Evolutionary conservation across 352 stramenopile species (phyloP).

Genomic region (Aphanomyces stellatus): DNA sequence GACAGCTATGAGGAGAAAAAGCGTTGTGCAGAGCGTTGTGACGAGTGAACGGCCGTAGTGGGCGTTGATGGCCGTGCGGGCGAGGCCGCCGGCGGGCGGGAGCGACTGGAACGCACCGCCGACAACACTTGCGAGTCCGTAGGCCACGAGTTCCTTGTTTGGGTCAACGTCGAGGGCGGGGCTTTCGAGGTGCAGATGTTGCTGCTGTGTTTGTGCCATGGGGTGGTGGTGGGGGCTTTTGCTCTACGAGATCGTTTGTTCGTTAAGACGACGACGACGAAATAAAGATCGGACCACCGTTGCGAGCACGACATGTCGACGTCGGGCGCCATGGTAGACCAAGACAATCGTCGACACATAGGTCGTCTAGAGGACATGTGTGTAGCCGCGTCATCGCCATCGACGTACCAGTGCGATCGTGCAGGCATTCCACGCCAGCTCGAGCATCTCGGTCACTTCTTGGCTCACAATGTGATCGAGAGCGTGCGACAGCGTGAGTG

Average conservation of each 20-base stretch:
- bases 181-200: too few relatives aligned
- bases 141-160: constrained; percentile 8
- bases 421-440: not conserved
- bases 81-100: not conserved
- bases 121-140: constrained; percentile 2
- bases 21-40: not conserved
- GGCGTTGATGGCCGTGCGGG: not conserved
- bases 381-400: not conserved
- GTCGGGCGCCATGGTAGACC: not conserved
- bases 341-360: constrained; percentile 4
- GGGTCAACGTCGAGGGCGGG: not conserved
- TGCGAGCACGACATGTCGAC: not conserved
- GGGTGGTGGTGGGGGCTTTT: too few relatives aligned
- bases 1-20: not conserved
- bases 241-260: not conserved
- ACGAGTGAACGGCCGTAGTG: not conserved
- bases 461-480: not conserved
- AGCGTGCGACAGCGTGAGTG: not conserved
- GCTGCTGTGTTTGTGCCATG: too few relatives aligned
- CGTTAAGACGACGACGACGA: not conserved
- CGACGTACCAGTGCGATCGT: not conserved
- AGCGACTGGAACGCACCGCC: not conserved
- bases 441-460: not conserved
- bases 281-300: not conserved
- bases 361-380: not conserved